phyloP scores from a whole-genome alignment of 176 grass and related monocot genomes.

The Phyllostachys edulis region DNA sequence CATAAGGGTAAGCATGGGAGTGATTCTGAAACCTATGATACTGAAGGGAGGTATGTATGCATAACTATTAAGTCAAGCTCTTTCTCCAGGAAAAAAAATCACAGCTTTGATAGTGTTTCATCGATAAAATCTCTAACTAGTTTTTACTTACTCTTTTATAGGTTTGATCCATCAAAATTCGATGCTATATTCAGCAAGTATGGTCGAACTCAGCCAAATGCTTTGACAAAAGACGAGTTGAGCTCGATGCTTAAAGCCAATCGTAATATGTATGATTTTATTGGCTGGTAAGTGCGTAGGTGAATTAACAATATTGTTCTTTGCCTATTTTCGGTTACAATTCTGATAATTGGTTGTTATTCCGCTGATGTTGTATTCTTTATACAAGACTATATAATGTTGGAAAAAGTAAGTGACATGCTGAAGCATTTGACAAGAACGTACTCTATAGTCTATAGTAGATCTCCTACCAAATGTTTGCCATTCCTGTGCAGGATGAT shows the following conservation, averaged over 20 bases:
- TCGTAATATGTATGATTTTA: slow-evolving; percentile 43
- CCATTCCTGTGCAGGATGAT: background rate
- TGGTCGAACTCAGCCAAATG: slow-evolving; percentile 43
- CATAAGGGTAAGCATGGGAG: slow-evolving; percentile 73
- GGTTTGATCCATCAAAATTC: slow-evolving; percentile 70
- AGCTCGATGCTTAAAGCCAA: slow-evolving; percentile 51
- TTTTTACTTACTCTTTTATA: background rate
- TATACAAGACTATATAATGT: background rate
- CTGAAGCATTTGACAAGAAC: background rate
- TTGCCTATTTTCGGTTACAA: background rate
- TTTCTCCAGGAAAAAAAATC: background rate
- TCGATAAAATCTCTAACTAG: background rate
- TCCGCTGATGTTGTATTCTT: background rate
- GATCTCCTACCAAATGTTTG: background rate
- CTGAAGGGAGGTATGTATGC: slow-evolving; percentile 60
- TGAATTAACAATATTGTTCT: background rate
- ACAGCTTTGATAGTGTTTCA: background rate
- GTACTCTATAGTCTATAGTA: background rate
- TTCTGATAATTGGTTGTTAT: background rate
- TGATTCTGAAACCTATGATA: slow-evolving; percentile 64
- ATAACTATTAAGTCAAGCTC: background rate
- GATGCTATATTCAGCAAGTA: slow-evolving; percentile 79
- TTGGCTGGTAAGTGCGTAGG: slow-evolving; percentile 44
- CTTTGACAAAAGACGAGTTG: slow-evolving; percentile 47
- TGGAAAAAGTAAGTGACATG: background rate